These are phyloP conservation scores for Leishmania lainsoni DNA, from an alignment of 208 protist species.

Conservation along the genomic window DNA sequence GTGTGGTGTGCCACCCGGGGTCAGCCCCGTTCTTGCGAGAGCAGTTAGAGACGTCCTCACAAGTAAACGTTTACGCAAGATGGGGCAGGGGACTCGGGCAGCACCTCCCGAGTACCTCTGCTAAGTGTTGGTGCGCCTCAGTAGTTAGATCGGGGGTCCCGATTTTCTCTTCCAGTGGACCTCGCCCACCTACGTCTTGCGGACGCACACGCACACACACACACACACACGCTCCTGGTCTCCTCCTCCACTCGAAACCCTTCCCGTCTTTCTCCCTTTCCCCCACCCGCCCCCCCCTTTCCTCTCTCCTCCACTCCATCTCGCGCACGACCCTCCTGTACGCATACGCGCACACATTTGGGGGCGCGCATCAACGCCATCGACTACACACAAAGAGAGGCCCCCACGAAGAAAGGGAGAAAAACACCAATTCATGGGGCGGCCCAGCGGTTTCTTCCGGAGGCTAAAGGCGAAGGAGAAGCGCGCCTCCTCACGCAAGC, in stretches of 20 bases:
- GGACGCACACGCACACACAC: conserved; percentile 21
- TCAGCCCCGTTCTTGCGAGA: neutral
- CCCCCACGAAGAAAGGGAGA: neutral
- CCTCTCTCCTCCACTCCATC: neutral
- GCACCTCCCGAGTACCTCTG: neutral
- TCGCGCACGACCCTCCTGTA: neutral
- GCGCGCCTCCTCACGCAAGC: conserved; percentile 35
- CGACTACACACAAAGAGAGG: neutral
- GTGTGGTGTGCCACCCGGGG: neutral
- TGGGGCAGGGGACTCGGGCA: neutral
- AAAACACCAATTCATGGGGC: conserved; percentile 38
- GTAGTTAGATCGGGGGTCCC: neutral
- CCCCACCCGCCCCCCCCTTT: neutral
- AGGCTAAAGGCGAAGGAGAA: conserved; percentile 79
- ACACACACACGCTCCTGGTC: neutral
- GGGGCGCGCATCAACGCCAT: neutral
- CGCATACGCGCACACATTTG: neutral
- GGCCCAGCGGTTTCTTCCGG: conserved; percentile 86
- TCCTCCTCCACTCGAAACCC: neutral
- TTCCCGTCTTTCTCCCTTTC: neutral
- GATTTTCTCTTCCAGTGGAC: conserved; percentile 3
- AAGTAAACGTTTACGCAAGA: neutral
- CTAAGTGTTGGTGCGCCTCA: too few species aligned
- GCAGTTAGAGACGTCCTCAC: neutral
- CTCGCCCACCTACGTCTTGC: neutral